Evolutionary conservation across 306 rosid species (phyloP), one percentile per base, ranked within the genome.

Genomic region (Cicer yamashitae): DNA sequence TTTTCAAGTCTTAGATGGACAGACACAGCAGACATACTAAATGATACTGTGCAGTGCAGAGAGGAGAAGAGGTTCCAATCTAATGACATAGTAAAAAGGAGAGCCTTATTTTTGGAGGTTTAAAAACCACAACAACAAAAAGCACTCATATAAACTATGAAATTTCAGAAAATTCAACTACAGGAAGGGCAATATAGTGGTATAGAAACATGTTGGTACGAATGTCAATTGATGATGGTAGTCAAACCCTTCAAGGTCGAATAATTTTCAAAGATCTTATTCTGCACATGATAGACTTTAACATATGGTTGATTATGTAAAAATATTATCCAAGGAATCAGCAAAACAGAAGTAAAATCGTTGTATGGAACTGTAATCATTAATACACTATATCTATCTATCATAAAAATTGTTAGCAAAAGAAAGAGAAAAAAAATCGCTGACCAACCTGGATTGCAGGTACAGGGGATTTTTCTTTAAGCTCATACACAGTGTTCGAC

Each of bases 391-490:
- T 30, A 58, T 43, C 6, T 30, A 58, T 43, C 6, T 43, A 78
- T 45, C 38, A 64, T 34, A 69, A 52, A 53, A 46, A 54, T 66
- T 62, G 76, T 63, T 17, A 74, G 70, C 47, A 15, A 56, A 15
- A 7, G 6, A 50, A 58, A 60, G 17, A 40, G 17, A 61, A 6
- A 40, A 30, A 25, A 61, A 7, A 40, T 39, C 37, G 67, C 13
- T 7, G 60, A 84, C 89, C 65, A 81, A 91, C 97, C 97, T 88
- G 89, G 74, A 79, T 34, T 20, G 81, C 38, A 40, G 86, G 88
- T 77, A 76, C 87, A 56, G 87, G 78, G 65, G 87, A 20, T 56
- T 76, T 67, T 85, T 94, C 93, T 88, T 88, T 87, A 47, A 91
- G 40, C 69, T 90, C 98, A 43, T 81, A 89, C 56, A 89, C 86